Conservation (phyloP, 2,329 filamentous ascomycete genomes). For the Trichoderma sp. region DNA sequence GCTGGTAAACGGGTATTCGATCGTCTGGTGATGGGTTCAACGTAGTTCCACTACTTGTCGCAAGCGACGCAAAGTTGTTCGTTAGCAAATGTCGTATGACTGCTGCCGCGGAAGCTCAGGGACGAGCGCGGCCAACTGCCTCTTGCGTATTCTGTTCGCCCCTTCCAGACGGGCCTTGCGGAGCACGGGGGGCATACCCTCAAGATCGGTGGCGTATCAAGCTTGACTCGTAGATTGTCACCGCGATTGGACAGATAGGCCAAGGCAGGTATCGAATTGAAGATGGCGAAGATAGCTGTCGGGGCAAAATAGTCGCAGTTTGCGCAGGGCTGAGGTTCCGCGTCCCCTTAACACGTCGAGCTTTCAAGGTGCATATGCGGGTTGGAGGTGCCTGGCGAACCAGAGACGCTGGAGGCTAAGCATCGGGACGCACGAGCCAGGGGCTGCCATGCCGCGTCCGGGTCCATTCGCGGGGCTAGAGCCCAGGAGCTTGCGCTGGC, state of each 20-base stretch:
- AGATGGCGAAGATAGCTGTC: background rate
- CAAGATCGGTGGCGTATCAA: background rate
- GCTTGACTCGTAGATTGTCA: background rate
- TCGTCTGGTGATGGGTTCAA: background rate
- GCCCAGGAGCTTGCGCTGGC: background rate
- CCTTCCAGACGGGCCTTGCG: background rate
- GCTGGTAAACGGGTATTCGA: background rate
- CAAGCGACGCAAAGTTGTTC: background rate
- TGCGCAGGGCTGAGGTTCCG: background rate
- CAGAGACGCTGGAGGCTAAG: slow-evolving; percentile 10
- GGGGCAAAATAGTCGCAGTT: background rate
- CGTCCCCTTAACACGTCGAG: slow-evolving; percentile 11
- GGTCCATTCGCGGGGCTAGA: background rate
- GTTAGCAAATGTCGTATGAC: background rate
- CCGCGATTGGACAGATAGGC: background rate
- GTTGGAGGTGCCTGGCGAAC: slow-evolving; percentile 1
- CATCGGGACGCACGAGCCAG: slow-evolving; percentile 23
- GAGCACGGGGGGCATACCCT: background rate
- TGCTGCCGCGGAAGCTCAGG: background rate
- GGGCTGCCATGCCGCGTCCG: background rate
- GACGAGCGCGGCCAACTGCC: background rate
- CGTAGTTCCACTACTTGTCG: background rate
- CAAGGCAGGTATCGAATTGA: background rate
- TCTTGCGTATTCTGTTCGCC: background rate
- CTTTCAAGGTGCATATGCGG: background rate